A percentile compares a stretch with the other conserved stretches of the same genome.
Evolutionary conservation across 2,329 filamentous ascomycete genomes (phyloP).

Genomic region (Ambrosiella cleistominuta): DNA sequence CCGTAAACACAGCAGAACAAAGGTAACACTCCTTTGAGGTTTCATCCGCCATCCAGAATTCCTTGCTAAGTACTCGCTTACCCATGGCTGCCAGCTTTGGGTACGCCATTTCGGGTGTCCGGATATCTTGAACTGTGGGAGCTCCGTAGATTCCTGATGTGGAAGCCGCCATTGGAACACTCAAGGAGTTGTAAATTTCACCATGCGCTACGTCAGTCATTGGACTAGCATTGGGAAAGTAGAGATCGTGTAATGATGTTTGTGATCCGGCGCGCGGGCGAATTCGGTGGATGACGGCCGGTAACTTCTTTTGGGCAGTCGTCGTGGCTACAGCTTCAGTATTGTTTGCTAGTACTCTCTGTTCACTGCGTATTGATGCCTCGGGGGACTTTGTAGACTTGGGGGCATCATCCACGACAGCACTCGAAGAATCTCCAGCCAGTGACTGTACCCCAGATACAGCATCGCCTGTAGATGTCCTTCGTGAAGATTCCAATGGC

Average conservation of each 20-base stretch:
- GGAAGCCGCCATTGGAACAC: constrained; percentile 32
- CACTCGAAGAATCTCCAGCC: neutral
- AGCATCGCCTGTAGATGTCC: constrained; percentile 1
- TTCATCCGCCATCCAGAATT: constrained; percentile 99
- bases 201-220: constrained; percentile 38
- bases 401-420: neutral
- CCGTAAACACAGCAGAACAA: constrained; percentile 77
- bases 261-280: constrained; percentile 31
- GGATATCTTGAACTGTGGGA: constrained; percentile 46
- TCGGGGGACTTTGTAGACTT: constrained; percentile 22
- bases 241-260: constrained; percentile 41
- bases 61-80: constrained; percentile 76
- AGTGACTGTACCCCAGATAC: neutral
- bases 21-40: constrained; percentile 95
- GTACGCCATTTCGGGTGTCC: constrained; percentile 35
- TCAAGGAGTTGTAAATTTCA: constrained; percentile 36
- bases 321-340: constrained; percentile 20
- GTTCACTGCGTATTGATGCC: constrained; percentile 16
- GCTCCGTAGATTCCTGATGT: constrained; percentile 37
- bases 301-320: constrained; percentile 19
- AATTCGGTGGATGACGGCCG: constrained; percentile 35
- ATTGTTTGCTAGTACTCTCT: neutral
- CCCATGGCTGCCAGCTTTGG: constrained; percentile 54
- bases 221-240: constrained; percentile 37
- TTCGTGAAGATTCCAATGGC: neutral